A percentile compares a stretch with the other conserved stretches of the same genome.
Conservation (phyloP, 441 rosid genomes). For the Pelargonium myrrhifolium region DNA sequence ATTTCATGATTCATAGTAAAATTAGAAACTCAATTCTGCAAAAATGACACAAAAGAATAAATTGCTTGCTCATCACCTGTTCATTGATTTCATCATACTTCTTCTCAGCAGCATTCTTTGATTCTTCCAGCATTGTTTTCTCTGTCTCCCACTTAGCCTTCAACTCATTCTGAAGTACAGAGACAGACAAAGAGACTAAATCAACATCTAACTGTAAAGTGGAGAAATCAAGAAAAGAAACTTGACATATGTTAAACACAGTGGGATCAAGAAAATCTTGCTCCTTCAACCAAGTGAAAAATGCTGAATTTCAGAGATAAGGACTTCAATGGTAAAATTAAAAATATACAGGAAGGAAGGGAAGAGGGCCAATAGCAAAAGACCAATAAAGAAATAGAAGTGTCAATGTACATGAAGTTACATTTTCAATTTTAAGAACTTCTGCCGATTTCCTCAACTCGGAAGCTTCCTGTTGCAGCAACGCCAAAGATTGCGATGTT, state of each 20-base stretch:
- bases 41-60: not conserved
- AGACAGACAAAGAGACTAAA: constrained; percentile 13
- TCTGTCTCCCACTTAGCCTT: constrained; percentile 64
- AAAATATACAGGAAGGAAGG: no score
- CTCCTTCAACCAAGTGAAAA: no score
- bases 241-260: no score
- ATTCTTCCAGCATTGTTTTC: constrained; percentile 51
- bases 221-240: not conserved
- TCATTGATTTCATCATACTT: constrained; percentile 73
- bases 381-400: not conserved
- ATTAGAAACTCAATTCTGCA: not conserved
- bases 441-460: constrained; percentile 61
- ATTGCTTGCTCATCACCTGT: constrained; percentile 42
- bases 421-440: constrained; percentile 56
- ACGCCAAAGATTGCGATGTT: constrained; percentile 72
- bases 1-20: not conserved
- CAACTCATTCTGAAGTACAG: constrained; percentile 47
- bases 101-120: constrained; percentile 59
- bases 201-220: not conserved
- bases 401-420: constrained; percentile 21
- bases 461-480: constrained; percentile 67
- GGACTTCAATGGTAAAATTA: no score
- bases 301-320: no score
- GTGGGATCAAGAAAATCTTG: no score
- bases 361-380: no score